These are phyloP conservation scores for Achlya hypogyna DNA, from an alignment of 352 stramenopile species.

Conservation along the genomic window DNA sequence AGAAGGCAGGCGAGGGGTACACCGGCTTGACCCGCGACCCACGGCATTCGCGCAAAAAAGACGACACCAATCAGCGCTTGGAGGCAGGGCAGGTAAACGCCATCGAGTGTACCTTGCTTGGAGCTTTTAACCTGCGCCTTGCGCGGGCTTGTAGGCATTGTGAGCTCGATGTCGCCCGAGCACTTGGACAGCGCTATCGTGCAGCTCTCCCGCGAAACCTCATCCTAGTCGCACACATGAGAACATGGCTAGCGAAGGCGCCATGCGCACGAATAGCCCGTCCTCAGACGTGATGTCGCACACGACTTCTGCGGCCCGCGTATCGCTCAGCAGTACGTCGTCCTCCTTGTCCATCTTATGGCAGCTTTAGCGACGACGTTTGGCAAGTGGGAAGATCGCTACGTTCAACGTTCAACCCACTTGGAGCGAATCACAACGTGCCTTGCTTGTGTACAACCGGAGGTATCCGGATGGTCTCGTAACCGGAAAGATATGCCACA, in stretches of 20 bases:
- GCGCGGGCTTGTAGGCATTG: background rate
- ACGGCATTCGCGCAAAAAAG: conserved; percentile 24
- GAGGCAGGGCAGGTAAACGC: conserved; percentile 24
- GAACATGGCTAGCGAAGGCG: background rate
- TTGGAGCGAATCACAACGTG: background rate
- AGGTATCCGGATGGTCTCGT: too few relatives aligned
- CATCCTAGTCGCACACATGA: conserved; percentile 1
- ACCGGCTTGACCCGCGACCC: conserved; percentile 22
- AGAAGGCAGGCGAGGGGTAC: conserved; percentile 21
- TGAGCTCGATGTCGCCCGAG: background rate
- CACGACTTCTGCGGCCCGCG: conserved; percentile 3
- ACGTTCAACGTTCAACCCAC: background rate
- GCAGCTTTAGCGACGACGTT: too few relatives aligned
- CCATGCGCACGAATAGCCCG: conserved; percentile 13
- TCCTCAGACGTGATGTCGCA: background rate
- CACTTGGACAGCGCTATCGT: background rate
- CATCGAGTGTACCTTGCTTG: conserved; percentile 24
- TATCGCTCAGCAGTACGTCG: background rate
- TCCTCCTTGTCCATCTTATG: conserved; percentile 1
- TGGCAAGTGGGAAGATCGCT: background rate
- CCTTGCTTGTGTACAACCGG: too few relatives aligned
- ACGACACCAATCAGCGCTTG: conserved; percentile 23
- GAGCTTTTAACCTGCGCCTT: background rate
- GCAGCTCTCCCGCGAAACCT: conserved; percentile 4
- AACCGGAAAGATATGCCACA: too few relatives aligned